Evolutionary conservation across 2,329 filamentous ascomycete species (phyloP).

Genomic region (Calonectria honghensis): DNA sequence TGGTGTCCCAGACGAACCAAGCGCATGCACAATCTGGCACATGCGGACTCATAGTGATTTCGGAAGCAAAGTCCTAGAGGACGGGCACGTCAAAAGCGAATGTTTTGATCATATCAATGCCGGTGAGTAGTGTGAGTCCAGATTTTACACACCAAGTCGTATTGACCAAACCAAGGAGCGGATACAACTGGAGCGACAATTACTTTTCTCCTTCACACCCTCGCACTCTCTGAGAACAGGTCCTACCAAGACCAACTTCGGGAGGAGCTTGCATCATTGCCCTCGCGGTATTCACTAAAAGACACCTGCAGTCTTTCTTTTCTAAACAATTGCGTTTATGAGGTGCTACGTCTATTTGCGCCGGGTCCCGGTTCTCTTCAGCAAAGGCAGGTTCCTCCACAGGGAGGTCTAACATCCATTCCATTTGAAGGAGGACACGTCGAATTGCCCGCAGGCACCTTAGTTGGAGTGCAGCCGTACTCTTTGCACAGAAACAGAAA

Average conservation of each 20-base stretch:
- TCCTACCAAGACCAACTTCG: slow-evolving; percentile 1
- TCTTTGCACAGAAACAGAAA: not conserved
- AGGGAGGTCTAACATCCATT: not conserved
- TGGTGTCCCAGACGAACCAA: not conserved
- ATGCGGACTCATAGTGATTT: slow-evolving; percentile 10
- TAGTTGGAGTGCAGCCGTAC: slow-evolving; percentile 1
- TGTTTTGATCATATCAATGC: slow-evolving; percentile 13
- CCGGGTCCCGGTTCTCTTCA: slow-evolving; percentile 10
- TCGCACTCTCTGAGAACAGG: not conserved
- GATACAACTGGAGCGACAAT: slow-evolving; percentile 1
- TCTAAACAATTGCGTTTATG: not conserved
- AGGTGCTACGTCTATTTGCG: not conserved
- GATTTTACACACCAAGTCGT: not conserved
- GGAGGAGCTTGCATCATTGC: not conserved
- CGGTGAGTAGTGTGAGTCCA: not conserved
- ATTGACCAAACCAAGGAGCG: not conserved
- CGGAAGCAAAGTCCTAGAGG: not conserved
- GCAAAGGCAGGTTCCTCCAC: not conserved
- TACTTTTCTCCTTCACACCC: not conserved
- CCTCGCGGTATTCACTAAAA: not conserved
- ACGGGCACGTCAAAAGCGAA: slow-evolving; percentile 4
- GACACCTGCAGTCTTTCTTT: not conserved
- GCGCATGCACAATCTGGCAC: slow-evolving; percentile 1
- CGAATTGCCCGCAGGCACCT: not conserved
- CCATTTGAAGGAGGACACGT: not conserved